phyloP scores from a whole-genome alignment of 106 monocot species.

The Acorus calamus region DNA sequence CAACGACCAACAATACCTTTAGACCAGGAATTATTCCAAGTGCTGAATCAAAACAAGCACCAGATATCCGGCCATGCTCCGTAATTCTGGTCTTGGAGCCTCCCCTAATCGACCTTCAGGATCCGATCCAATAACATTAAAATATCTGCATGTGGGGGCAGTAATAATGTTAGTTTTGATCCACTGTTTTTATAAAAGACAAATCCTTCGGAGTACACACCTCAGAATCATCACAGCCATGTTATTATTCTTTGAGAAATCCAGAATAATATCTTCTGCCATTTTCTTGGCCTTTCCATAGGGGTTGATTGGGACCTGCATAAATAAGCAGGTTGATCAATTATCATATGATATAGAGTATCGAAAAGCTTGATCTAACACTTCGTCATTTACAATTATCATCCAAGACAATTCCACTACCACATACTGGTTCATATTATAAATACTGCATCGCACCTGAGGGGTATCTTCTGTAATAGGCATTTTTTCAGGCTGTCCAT shows the following conservation, averaged over 20 bases:
- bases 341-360: not conserved
- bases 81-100: conserved; percentile 20
- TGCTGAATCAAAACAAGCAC: conserved; percentile 30
- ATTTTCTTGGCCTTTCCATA: conserved; percentile 33
- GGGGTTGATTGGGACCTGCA: conserved; percentile 21
- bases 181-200: not conserved
- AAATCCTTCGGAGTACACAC: conserved; percentile 1
- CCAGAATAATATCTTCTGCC: conserved; percentile 28
- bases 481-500: conserved; percentile 29
- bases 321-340: not conserved
- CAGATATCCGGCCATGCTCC: conserved; percentile 32
- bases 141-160: conserved; percentile 8
- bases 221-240: conserved; percentile 34
- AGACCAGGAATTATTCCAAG: conserved; percentile 17
- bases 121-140: conserved; percentile 33
- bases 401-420: not conserved
- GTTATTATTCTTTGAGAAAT: conserved; percentile 17
- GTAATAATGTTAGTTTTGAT: not conserved
- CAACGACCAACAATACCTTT: conserved; percentile 8
- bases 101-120: conserved; percentile 24
- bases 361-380: too few relatives aligned
- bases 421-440: not conserved
- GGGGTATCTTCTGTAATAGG: conserved; percentile 30
- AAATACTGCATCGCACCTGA: conserved; percentile 1
- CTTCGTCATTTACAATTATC: too few relatives aligned